Evolutionary conservation across 805 yeast genomes (phyloP).

Genomic region (Yamadazyma olivae): DNA sequence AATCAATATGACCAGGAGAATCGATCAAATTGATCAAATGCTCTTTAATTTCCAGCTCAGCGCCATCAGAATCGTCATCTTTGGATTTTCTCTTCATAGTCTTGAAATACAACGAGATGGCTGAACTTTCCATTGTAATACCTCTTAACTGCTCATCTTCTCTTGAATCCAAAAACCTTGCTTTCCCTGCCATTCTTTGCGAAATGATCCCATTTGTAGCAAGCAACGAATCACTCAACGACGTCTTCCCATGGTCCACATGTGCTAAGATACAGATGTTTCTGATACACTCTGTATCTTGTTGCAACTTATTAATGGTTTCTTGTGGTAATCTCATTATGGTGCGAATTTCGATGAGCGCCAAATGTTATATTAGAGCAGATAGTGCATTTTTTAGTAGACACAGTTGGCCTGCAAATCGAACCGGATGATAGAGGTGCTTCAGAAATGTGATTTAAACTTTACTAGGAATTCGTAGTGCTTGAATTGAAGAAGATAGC

Average conservation of each 20-base stretch:
- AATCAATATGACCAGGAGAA: conserved; percentile 99
- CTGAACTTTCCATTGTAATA: conserved; percentile 96
- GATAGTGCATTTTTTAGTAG: too few relatives aligned
- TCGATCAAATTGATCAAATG: conserved; percentile 89
- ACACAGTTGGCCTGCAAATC: too few relatives aligned
- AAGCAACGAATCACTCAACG: conserved; percentile 83
- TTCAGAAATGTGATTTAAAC: too few relatives aligned
- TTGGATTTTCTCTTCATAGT: conserved; percentile 44
- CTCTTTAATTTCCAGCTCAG: conserved; percentile 54
- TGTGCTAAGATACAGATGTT: conserved; percentile 96
- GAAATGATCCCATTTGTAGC: conserved; percentile 98
- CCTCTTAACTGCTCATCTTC: conserved; percentile 96
- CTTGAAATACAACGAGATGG: conserved; percentile 90
- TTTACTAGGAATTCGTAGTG: too few relatives aligned
- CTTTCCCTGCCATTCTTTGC: conserved; percentile 91
- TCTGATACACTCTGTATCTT: conserved; percentile 65
- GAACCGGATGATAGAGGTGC: too few relatives aligned
- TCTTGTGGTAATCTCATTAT: conserved; percentile 59
- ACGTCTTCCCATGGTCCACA: conserved; percentile 98
- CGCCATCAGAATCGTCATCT: too few relatives aligned
- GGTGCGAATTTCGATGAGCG: background rate
- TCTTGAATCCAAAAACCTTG: conserved; percentile 86
- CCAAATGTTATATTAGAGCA: too few relatives aligned
- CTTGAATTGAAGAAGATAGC: too few relatives aligned
- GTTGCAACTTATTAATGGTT: conserved; percentile 64